Percentiles rank a stretch among this genome's conserved stretches.
These are phyloP conservation scores for Friedmanniomyces simplex DNA, from an alignment of 495 filamentous ascomycete species.

Conservation along the genomic window DNA sequence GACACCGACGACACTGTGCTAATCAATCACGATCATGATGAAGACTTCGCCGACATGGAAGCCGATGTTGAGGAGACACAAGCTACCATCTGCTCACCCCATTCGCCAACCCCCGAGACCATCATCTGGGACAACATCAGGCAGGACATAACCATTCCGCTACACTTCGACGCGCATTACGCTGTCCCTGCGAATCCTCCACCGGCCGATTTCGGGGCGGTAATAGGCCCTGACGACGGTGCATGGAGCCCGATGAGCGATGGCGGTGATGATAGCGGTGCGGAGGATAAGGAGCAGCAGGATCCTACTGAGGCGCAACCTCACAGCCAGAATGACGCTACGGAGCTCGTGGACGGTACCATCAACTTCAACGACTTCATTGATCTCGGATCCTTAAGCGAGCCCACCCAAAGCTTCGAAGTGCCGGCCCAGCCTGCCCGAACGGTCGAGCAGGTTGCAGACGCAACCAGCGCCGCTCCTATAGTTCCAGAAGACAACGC, in stretches of 20 bases:
- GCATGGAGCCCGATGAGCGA: not conserved
- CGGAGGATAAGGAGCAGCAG: not conserved
- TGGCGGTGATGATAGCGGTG: not conserved
- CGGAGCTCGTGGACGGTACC: not conserved
- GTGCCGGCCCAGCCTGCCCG: not conserved
- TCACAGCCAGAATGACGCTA: not conserved
- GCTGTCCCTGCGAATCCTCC: not conserved
- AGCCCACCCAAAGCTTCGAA: conserved; percentile 5
- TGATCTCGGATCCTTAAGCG: conserved; percentile 12
- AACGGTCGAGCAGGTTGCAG: not conserved
- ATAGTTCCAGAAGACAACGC: not conserved
- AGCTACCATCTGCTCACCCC: not conserved
- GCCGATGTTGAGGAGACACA: not conserved
- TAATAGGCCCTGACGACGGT: not conserved
- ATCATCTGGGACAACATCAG: conserved; percentile 15
- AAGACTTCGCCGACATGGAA: not conserved
- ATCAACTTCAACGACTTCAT: conserved; percentile 20
- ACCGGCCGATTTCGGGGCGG: not conserved
- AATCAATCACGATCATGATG: not conserved
- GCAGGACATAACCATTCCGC: conserved; percentile 9
- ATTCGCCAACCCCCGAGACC: conserved; percentile 1
- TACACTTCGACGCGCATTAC: conserved; percentile 11
- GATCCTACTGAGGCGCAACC: not conserved
- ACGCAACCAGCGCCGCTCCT: not conserved
- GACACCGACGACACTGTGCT: conserved; percentile 14